phyloP scores from a whole-genome alignment of 225 moss, liverwort and hornwort species.

The Pseudoscleropodium purum region DNA sequence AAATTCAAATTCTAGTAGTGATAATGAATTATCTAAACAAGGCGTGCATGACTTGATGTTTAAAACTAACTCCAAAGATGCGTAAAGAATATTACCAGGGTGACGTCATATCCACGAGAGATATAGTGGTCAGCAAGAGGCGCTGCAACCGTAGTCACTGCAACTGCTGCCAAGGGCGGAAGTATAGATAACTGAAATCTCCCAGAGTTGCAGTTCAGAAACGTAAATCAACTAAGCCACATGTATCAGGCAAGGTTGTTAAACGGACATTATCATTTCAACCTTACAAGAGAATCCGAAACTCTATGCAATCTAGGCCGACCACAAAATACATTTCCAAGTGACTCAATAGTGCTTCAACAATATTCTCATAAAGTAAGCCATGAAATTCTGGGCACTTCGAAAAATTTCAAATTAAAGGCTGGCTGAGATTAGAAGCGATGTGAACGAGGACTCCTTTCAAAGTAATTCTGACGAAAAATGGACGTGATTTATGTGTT shows the following conservation, averaged over 20 bases:
- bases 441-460: background rate
- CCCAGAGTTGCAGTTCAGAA: slow-evolving; percentile 8
- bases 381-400: background rate
- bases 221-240: background rate
- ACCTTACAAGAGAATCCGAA: background rate
- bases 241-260: background rate
- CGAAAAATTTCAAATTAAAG: background rate
- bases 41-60: background rate
- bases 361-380: background rate
- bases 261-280: background rate
- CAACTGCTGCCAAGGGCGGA: slow-evolving; percentile 28
- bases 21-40: background rate
- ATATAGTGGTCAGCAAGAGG: background rate
- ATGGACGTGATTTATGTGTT: background rate
- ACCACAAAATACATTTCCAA: background rate
- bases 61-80: background rate
- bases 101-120: background rate
- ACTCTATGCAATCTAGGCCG: background rate
- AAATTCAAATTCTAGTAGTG: background rate
- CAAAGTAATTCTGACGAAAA: background rate
- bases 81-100: slow-evolving; percentile 3
- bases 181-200: slow-evolving; percentile 34
- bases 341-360: background rate
- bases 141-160: slow-evolving; percentile 2
- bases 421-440: background rate